A percentile compares a stretch with the other conserved stretches of the same genome.
Evolutionary conservation across 768 basidiomycete species (phyloP).

Genomic region (Collybiopsis confluens): DNA sequence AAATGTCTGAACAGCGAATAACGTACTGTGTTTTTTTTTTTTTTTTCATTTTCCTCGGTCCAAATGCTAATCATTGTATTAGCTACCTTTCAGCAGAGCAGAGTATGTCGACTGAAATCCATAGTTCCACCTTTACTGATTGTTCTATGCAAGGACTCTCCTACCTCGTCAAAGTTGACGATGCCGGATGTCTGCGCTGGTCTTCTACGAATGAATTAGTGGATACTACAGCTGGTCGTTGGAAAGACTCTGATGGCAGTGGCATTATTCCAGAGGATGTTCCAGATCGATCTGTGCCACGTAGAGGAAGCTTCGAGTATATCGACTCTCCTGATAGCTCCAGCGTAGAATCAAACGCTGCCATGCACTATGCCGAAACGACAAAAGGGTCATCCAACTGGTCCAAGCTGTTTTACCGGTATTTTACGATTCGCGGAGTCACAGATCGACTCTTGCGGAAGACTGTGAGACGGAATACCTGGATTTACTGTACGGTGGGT

Average conservation of each 20-base stretch:
- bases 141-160: conserved; percentile 42
- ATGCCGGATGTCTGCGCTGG: conserved; percentile 52
- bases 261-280: conserved; percentile 46
- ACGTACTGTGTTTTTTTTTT: not conserved
- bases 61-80: not conserved
- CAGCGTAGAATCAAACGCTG: conserved; percentile 23
- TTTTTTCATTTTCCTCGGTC: not conserved
- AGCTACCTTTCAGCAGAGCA: conserved; percentile 60
- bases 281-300: conserved; percentile 13
- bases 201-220: conserved; percentile 52
- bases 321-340: conserved; percentile 12
- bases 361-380: conserved; percentile 38
- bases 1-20: conserved; percentile 1
- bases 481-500: conserved; percentile 65
- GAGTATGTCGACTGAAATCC: conserved; percentile 26
- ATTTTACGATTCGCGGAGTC: conserved; percentile 48
- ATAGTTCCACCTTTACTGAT: not conserved
- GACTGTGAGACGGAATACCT: conserved; percentile 56
- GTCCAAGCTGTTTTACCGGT: conserved; percentile 34
- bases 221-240: conserved; percentile 55
- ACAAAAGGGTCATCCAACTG: conserved; percentile 28
- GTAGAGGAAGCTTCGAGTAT: conserved; percentile 19
- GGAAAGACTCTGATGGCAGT: conserved; percentile 55
- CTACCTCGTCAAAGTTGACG: conserved; percentile 56
- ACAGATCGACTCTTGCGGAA: conserved; percentile 52